Base-by-base conservation (phyloP, 371 early-diverging fungal genomes). In the Batkoa obscura region DNA sequence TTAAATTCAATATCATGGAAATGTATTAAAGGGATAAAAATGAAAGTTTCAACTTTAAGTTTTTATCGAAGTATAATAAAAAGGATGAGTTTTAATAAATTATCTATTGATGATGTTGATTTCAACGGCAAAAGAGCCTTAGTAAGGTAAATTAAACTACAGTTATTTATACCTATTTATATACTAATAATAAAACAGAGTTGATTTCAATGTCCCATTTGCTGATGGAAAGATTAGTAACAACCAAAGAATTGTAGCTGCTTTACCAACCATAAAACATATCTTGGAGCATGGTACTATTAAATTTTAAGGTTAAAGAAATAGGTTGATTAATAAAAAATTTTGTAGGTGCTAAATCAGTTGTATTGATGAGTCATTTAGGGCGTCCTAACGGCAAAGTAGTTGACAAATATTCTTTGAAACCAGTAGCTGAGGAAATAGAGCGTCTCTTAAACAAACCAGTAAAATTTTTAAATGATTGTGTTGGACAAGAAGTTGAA, bases 191-290 rank as follows among this genome's bases (percentile, higher is more conserved):
- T 55, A 37, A 3, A 35, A 39, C 61, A 90, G 93, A 57, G 98
- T 96, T 56, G 98, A 99, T 78, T 98, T 94, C 72, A 99, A 99
- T 75, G 99, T 98, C 23, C 98, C 99, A 41, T 81, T 94, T 62
- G 76, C 80, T 64, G 82, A 86, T 49, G 86, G 84, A 60, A 79
- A 77, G 62, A 94, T 99, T 69, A 83, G 87, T 64, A 94, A 94
- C 84, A 90, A 92, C 72, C 85, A 88, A 72, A 88, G 98, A 68
- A 97, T 99, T 58, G 84, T 80, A 47, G 94, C 93, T 57, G 96
- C 97, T 46, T 69, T 98, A 53, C 94, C 96, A 43, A 97, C 96
- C 46, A 88, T 99, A 74, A 72, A 91, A 64, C 80, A 90, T 65
- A 89, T 88, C 39, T 69, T 96, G 55, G 80, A 88, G 8, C 67